Evolutionary conservation across 495 filamentous ascomycete genomes (phyloP).

Genomic region (Staphylotrichum longicolle): DNA sequence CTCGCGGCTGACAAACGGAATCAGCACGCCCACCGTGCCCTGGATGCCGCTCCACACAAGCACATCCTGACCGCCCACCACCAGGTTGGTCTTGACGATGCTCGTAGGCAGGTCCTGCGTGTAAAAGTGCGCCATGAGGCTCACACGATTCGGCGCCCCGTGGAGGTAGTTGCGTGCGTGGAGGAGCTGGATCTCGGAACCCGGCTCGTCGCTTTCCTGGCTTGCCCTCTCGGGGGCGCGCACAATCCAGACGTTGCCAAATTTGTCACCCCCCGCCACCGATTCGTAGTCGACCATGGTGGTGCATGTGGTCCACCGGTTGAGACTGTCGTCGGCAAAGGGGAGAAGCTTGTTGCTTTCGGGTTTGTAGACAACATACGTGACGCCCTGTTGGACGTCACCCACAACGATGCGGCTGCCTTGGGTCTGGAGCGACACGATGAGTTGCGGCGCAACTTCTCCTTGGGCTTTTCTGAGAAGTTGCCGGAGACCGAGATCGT

Average conservation of each 20-base stretch:
- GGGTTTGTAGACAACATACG: conserved; percentile 90
- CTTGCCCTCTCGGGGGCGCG: conserved; percentile 83
- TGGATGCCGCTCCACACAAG: conserved; percentile 92
- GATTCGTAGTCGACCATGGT: conserved; percentile 98
- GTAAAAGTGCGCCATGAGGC: conserved; percentile 83
- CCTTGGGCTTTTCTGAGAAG: conserved; percentile 88
- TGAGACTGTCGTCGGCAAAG: conserved; percentile 83
- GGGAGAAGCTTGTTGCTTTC: conserved; percentile 87
- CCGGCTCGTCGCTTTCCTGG: conserved; percentile 88
- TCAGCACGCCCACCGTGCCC: conserved; percentile 86
- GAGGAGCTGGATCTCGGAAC: conserved; percentile 80
- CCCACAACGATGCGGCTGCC: conserved; percentile 88
- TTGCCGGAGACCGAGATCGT: conserved; percentile 86
- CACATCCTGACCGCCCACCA: conserved; percentile 87
- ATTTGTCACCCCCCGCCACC: conserved; percentile 92
- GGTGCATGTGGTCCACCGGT: conserved; percentile 82
- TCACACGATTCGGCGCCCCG: conserved; percentile 79
- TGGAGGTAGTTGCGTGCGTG: conserved; percentile 87
- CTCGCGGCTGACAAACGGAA: conserved; percentile 85
- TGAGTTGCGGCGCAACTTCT: conserved; percentile 73
- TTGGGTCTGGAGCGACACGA: conserved; percentile 85
- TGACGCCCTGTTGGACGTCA: conserved; percentile 86
- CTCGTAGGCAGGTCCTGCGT: conserved; percentile 89
- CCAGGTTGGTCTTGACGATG: conserved; percentile 83
- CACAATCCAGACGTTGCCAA: conserved; percentile 92